These are phyloP conservation scores for Panus rudis DNA, from an alignment of 768 basidiomycete genomes.

Conservation along the genomic window DNA sequence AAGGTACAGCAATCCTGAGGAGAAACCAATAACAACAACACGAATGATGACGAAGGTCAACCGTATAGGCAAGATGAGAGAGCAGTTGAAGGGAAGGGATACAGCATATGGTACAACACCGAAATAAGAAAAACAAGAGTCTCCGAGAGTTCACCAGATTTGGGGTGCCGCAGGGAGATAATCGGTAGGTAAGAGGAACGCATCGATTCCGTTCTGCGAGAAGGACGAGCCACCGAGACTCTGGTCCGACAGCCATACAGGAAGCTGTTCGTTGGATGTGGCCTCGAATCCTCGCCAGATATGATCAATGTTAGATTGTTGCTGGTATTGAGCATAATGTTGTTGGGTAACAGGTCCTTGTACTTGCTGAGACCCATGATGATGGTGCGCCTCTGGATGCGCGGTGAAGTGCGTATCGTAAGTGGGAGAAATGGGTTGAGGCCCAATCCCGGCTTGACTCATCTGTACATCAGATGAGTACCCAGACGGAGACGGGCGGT, in stretches of 20 bases:
- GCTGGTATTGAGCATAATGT: slow-evolving; percentile 10
- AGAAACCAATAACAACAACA: too few relatives aligned
- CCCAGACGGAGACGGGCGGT: slow-evolving; percentile 33
- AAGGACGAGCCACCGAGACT: slow-evolving; percentile 70
- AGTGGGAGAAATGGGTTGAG: slow-evolving; percentile 46
- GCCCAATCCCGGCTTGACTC: slow-evolving; percentile 16
- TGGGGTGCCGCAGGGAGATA: slow-evolving; percentile 66
- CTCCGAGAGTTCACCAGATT: slow-evolving; percentile 50
- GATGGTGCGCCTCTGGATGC: slow-evolving; percentile 25
- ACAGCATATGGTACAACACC: not conserved
- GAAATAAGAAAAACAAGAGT: not conserved
- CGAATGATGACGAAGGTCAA: too few relatives aligned
- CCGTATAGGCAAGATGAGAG: not conserved
- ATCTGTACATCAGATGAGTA: slow-evolving; percentile 28
- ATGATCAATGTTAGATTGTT: slow-evolving; percentile 45
- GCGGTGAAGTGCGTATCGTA: slow-evolving; percentile 40
- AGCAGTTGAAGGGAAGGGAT: not conserved
- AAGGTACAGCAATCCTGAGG: too few relatives aligned
- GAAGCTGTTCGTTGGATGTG: slow-evolving; percentile 66
- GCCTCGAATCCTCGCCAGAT: slow-evolving; percentile 75
- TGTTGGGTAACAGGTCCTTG: slow-evolving; percentile 23
- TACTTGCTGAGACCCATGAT: slow-evolving; percentile 18
- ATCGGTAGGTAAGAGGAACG: slow-evolving; percentile 71
- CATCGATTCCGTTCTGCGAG: slow-evolving; percentile 78
- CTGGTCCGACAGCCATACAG: slow-evolving; percentile 84